These are phyloP conservation scores for Posidonia oceanica DNA, from an alignment of 116 monocot genomes.

Conservation along the genomic window DNA sequence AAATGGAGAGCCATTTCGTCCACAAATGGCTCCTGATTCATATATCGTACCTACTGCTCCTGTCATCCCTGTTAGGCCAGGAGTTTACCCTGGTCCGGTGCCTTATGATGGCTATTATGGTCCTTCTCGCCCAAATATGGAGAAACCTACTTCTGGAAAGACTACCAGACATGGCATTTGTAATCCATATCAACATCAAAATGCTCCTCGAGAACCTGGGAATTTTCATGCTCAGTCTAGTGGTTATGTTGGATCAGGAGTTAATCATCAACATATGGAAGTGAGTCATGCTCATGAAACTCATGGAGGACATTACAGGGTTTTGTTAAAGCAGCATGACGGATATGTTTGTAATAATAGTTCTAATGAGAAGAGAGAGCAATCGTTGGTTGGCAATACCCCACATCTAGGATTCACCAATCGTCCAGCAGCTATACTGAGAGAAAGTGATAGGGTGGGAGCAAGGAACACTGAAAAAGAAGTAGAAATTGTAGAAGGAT, in stretches of 20 bases:
- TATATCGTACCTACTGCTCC: constrained; percentile 26
- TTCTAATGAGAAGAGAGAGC: constrained; percentile 20
- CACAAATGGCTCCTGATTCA: constrained; percentile 41
- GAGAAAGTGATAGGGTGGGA: background rate
- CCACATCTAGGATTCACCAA: constrained; percentile 9
- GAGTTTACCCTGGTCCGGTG: constrained; percentile 35
- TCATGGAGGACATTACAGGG: constrained; percentile 39
- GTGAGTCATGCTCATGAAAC: constrained; percentile 19
- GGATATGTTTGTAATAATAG: constrained; percentile 12
- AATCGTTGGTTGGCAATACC: background rate
- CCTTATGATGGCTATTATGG: constrained; percentile 58
- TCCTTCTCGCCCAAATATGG: constrained; percentile 25
- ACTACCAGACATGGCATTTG: constrained; percentile 7
- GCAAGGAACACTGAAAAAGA: background rate
- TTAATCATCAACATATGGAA: constrained; percentile 19
- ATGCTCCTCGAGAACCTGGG: constrained; percentile 13
- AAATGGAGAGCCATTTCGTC: constrained; percentile 29
- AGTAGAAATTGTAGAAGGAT: constrained; percentile 6
- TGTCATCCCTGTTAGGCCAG: constrained; percentile 38
- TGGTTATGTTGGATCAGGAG: constrained; percentile 14
- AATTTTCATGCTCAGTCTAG: constrained; percentile 16
- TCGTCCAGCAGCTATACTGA: constrained; percentile 1
- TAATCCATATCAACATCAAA: constrained; percentile 27
- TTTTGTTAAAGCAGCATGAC: constrained; percentile 62
- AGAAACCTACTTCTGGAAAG: constrained; percentile 14